Evolutionary conservation across 176 grass and related monocot species (phyloP), one percentile per base, ranked within the genome.

Genomic region (Ampelocalamus luodianensis): DNA sequence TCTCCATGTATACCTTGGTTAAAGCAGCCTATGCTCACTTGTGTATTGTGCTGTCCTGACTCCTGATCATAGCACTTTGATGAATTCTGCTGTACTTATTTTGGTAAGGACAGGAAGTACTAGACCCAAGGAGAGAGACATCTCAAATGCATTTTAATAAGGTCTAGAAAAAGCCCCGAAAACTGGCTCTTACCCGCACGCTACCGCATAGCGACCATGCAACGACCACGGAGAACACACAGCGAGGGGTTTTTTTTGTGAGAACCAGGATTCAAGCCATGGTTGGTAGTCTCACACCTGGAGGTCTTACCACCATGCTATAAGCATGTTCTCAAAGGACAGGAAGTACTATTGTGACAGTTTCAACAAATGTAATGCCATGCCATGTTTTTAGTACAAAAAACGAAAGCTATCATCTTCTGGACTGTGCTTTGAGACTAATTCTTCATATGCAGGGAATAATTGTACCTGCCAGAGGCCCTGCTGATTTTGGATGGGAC

Each of bases 401-500:
- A 45, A 45, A 29, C 13, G 11, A 37, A 22, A 23, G 6, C 0
- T n/a, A 3, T 77, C 42, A 15, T 22, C 50, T 27, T 39, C 5
- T 59, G 9, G 68, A 61, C 6, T 44, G 23, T 72, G 69, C n/a
- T 69, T 51, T 85, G 36, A 82, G 65, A 73, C 59, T 83, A 49
- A 43, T 72, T 80, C 36, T 81, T 65, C 60, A 36, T 82, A 51
- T 88, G 44, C 85, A 99, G 93, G 96, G 96, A 54, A 87, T 84
- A 84, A 89, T 99, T 26, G 96, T 96, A 49, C 86, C 91, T 84
- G 90, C 93, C 38, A 92, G 86, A 81, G 93, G 93, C 8, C 93
- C 93, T 81, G 45, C 69, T 81, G 91, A 96, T 99, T 99, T 99
- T 92, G 91, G 96, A 88, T 99, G 93, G 93, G 93, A 99, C 71